These are phyloP conservation scores for Salix exigua DNA, from an alignment of 345 rosid species.

Conservation along the genomic window DNA sequence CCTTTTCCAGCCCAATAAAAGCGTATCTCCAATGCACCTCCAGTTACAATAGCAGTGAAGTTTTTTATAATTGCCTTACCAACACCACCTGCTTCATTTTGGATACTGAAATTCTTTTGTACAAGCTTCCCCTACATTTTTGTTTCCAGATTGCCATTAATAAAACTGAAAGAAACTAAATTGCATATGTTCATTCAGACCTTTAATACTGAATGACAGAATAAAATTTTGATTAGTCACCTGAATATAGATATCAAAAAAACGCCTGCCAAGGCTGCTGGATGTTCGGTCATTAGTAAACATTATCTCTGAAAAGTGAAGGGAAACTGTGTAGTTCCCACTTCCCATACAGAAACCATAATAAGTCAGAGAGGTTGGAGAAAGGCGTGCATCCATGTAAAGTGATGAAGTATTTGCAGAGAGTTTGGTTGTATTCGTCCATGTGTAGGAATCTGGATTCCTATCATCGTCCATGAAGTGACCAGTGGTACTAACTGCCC, in stretches of 20 bases:
- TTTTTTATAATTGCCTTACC: constrained; percentile 6
- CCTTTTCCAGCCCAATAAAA: constrained; percentile 25
- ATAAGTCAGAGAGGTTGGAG: background rate
- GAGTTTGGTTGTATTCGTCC: background rate
- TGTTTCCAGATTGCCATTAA: too few species aligned
- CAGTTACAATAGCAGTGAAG: constrained; percentile 10
- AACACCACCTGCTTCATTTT: constrained; percentile 1
- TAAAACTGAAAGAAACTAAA: background rate
- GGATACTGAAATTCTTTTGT: background rate
- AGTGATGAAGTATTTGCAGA: background rate
- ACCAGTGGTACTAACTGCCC: constrained; percentile 8
- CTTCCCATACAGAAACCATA: background rate
- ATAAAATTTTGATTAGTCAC: background rate
- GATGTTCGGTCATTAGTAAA: background rate
- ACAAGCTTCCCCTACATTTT: background rate
- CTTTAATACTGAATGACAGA: too few species aligned
- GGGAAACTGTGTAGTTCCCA: background rate
- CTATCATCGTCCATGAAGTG: constrained; percentile 2
- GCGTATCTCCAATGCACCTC: constrained; percentile 8
- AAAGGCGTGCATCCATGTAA: background rate
- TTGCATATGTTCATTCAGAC: too few species aligned
- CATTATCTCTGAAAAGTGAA: constrained; percentile 9
- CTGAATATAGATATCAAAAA: constrained; percentile 8
- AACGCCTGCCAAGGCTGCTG: background rate
- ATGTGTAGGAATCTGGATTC: background rate